These are phyloP conservation scores for Miamiensis avidus DNA, from an alignment of 169 alveolate species.

Conservation along the genomic window DNA sequence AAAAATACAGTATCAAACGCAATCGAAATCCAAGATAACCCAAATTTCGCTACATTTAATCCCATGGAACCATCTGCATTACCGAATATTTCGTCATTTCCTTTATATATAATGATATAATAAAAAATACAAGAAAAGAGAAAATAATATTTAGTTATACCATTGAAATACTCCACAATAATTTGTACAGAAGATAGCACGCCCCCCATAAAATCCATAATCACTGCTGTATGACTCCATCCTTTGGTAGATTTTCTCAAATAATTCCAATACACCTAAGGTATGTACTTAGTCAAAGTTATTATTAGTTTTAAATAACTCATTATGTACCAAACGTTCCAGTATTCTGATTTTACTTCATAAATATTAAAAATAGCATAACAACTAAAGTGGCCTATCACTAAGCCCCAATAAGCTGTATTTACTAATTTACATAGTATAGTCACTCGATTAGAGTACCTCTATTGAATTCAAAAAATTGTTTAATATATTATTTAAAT, in stretches of 20 bases:
- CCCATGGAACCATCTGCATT: conserved; percentile 11
- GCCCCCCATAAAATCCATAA: conserved; percentile 81
- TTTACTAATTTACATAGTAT: background rate
- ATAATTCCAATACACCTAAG: conserved; percentile 71
- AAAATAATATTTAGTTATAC: conserved; percentile 32
- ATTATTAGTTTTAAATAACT: conserved; percentile 77
- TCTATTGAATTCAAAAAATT: no score
- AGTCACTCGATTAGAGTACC: background rate
- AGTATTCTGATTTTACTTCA: background rate
- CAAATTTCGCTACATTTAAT: conserved; percentile 70
- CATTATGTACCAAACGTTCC: conserved; percentile 51
- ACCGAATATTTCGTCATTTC: background rate
- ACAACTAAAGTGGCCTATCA: background rate
- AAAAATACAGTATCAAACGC: conserved; percentile 68
- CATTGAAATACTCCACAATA: conserved; percentile 58
- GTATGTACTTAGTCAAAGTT: conserved; percentile 73
- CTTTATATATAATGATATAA: background rate
- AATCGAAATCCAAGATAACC: conserved; percentile 57
- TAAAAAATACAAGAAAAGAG: no score
- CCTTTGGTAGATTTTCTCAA: conserved; percentile 74
- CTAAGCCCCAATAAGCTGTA: background rate
- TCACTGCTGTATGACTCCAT: conserved; percentile 74
- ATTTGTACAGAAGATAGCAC: conserved; percentile 54
- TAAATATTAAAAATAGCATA: no score
- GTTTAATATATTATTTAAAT: no score